phyloP scores from a whole-genome alignment of 2,329 filamentous ascomycete genomes.

The Colletotrichum sp. region DNA sequence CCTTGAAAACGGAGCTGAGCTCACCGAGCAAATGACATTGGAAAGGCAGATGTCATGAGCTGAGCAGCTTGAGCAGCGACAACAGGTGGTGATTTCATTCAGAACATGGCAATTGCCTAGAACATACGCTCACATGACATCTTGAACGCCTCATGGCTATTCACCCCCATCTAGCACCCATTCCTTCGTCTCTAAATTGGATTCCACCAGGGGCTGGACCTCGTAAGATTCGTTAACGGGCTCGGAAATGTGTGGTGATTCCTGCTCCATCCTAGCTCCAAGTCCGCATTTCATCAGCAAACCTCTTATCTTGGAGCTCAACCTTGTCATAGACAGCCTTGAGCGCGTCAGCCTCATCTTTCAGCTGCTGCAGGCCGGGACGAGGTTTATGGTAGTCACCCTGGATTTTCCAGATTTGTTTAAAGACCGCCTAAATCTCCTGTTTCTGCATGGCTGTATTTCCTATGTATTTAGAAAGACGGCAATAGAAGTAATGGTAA shows the following conservation, averaged over 20 bases:
- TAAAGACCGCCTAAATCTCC: rapidly evolving
- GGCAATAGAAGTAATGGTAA: rapidly evolving
- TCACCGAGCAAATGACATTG: not conserved
- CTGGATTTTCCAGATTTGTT: rapidly evolving
- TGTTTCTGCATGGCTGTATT: rapidly evolving
- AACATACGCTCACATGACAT: not conserved
- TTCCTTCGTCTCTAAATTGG: rapidly evolving
- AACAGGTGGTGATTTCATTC: not conserved
- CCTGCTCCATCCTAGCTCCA: not conserved
- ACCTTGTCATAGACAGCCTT: not conserved
- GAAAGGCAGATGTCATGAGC: not conserved
- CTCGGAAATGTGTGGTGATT: too few relatives aligned
- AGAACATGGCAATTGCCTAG: not conserved
- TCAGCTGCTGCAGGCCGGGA: not conserved
- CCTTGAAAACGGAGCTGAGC: not conserved
- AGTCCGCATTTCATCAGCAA: not conserved
- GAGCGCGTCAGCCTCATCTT: not conserved
- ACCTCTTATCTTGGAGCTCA: not conserved
- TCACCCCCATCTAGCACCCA: not conserved
- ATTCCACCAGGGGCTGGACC: not conserved
- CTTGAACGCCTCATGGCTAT: not conserved
- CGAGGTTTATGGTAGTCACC: not conserved
- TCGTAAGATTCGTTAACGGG: not conserved
- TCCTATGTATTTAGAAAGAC: rapidly evolving
- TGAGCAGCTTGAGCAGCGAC: not conserved